Evolutionary conservation across 2,329 filamentous ascomycete genomes (phyloP).

Genomic region (Fusarium staphyleae): DNA sequence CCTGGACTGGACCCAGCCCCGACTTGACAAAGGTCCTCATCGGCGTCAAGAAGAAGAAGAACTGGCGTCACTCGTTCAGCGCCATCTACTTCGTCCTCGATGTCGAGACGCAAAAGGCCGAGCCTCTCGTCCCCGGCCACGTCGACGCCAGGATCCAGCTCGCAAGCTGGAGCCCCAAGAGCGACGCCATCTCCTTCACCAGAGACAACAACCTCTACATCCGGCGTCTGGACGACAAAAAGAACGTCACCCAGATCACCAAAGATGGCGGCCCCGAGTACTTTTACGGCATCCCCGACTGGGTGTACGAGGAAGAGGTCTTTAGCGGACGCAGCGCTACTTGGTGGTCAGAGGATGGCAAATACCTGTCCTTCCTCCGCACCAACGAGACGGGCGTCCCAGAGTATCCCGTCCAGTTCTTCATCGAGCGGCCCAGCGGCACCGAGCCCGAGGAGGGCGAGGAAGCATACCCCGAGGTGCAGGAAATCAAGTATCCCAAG

Average conservation of each 20-base stretch:
- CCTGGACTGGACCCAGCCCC: constrained; percentile 75
- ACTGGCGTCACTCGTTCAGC: constrained; percentile 90
- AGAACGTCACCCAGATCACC: constrained; percentile 75
- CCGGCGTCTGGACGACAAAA: constrained; percentile 63
- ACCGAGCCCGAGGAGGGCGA: constrained; percentile 69
- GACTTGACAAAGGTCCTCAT: constrained; percentile 87
- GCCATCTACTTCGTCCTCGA: constrained; percentile 92
- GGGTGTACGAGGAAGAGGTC: constrained; percentile 81
- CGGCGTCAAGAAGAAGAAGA: constrained; percentile 73
- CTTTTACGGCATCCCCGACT: constrained; percentile 96
- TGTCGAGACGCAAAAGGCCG: constrained; percentile 77
- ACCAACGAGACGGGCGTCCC: constrained; percentile 94
- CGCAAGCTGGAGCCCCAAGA: constrained; percentile 87
- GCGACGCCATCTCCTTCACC: constrained; percentile 88
- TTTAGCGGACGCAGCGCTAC: constrained; percentile 81
- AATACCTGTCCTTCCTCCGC: constrained; percentile 87
- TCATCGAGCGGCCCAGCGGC: constrained; percentile 84
- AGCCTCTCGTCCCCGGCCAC: constrained; percentile 77
- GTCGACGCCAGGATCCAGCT: constrained; percentile 75
- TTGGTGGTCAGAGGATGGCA: constrained; percentile 94
- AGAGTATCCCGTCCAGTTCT: constrained; percentile 93
- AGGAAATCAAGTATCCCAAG: constrained; percentile 96
- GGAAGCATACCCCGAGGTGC: constrained; percentile 89
- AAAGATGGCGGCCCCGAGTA: constrained; percentile 85
- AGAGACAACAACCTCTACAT: constrained; percentile 90